Evolutionary conservation across 139 green algal species (phyloP).

Genomic region (Dunaliella sp.): DNA sequence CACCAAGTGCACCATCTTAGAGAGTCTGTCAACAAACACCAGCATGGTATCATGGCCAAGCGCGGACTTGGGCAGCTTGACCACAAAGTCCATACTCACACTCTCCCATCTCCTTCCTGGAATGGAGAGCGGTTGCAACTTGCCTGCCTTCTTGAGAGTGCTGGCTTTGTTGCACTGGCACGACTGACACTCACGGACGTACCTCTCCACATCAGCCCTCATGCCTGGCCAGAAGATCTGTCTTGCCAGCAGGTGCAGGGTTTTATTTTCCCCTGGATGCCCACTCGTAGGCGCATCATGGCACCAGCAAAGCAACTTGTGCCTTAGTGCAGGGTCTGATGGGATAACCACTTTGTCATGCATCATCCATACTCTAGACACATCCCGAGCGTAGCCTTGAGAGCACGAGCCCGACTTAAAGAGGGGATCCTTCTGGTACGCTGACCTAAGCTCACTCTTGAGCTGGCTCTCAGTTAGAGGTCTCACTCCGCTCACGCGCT

Average conservation of each 20-base stretch:
- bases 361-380: background rate
- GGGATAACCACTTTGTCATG: background rate
- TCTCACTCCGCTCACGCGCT: background rate
- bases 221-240: slow-evolving; percentile 32
- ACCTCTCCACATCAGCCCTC: background rate
- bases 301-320: background rate
- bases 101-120: slow-evolving; percentile 6
- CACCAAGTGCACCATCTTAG: slow-evolving; percentile 38
- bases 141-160: background rate
- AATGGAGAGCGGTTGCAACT: slow-evolving; percentile 28
- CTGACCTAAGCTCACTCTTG: background rate
- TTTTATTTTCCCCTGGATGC: background rate
- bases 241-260: background rate
- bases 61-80: slow-evolving; percentile 21
- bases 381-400: background rate
- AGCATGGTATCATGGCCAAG: slow-evolving; percentile 26
- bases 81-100: background rate
- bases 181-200: slow-evolving; percentile 20
- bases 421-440: background rate
- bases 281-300: background rate
- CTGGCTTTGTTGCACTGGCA: slow-evolving; percentile 42
- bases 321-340: background rate
- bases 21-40: slow-evolving; percentile 44
- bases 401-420: background rate
- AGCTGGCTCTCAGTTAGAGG: background rate